Evolutionary conservation across 495 filamentous ascomycete species (phyloP), one percentile per base, ranked within the genome.

Genomic region (Penicillium crystallinum): DNA sequence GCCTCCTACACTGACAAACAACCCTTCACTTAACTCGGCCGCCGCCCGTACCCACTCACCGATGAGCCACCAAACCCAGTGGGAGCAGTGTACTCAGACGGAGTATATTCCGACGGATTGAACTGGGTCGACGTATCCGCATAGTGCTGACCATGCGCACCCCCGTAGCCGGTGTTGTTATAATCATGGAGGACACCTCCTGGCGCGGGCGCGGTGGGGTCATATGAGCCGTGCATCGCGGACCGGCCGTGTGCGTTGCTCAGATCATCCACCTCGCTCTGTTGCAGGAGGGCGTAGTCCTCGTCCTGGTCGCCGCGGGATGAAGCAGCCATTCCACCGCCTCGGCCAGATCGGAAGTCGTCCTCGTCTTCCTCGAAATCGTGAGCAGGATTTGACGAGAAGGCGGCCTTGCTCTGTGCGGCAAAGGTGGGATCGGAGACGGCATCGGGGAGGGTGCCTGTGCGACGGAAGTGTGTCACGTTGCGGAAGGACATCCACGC

Each of bases 401-500:
- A 79, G 30, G 72, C 75, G 25, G 72, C 75, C 51, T 78, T 75
- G 56, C 64, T 68, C 52, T 79, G 75, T 12, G 69, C 73, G 41
- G 70, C 75, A 42, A 69, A 70, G 43, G 79, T 80, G 22, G 82
- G 79, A 40, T 76, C 70, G 27, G 75, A 70, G 42, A 74, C 71
- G 48, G 82, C 80, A 25, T 84, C 83, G n/a, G 88, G 89, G 6
- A 91, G 79, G 36, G 79, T 80, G 53, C 89, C 88, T 56, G 90
- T 84, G 49, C 81, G 81, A 54, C 86, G 81, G 76, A 86, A 95
- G 72, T 90, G 86, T 60, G 84, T 78, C 47, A 90, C 77, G 43
- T 84, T 86, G 71, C 89, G 88, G 61, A 89, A 74, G 52, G 89
- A 91, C 45, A 96, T 77, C 48, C 76, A 81, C 42, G 81, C 81